A percentile compares a stretch with the other conserved stretches of the same genome.
These are phyloP conservation scores for Solanum hybrid DNA, from an alignment of 305 asterid genomes.

Conservation along the genomic window DNA sequence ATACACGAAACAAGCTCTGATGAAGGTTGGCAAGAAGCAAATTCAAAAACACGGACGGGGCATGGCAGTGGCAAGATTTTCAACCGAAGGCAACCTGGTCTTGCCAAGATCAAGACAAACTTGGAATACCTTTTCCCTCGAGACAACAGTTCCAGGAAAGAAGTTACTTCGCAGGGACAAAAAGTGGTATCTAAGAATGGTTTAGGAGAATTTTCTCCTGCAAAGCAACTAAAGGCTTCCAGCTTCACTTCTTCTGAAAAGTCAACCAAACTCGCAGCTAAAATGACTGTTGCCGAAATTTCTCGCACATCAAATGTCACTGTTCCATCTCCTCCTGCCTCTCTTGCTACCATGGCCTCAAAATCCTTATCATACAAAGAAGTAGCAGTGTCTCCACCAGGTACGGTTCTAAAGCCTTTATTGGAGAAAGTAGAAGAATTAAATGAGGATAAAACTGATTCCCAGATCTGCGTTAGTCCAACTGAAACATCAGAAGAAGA, in stretches of 20 bases:
- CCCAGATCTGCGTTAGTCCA: slow-evolving; percentile 47
- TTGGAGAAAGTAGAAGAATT: slow-evolving; percentile 81
- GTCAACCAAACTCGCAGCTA: slow-evolving; percentile 38
- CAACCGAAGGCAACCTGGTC: slow-evolving; percentile 65
- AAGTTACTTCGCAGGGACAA: slow-evolving; percentile 42
- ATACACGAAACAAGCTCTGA: slow-evolving; percentile 52
- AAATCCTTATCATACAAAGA: slow-evolving; percentile 93
- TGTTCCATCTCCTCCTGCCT: slow-evolving; percentile 41
- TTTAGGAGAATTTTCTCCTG: slow-evolving; percentile 36
- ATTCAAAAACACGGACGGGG: slow-evolving; percentile 64
- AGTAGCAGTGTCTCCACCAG: slow-evolving; percentile 95
- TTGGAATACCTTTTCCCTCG: slow-evolving; percentile 37
- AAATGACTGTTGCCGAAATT: slow-evolving; percentile 32
- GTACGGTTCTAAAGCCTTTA: slow-evolving; percentile 95
- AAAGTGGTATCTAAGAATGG: slow-evolving; percentile 37
- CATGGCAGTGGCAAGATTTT: slow-evolving; percentile 47
- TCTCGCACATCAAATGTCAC: slow-evolving; percentile 37
- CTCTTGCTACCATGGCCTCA: slow-evolving; percentile 68
- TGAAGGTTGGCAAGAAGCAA: slow-evolving; percentile 98
- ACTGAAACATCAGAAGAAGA: slow-evolving; percentile 48
- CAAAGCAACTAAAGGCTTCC: slow-evolving; percentile 38
- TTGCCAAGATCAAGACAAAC: slow-evolving; percentile 57
- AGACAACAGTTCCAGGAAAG: slow-evolving; percentile 48
- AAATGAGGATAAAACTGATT: slow-evolving; percentile 55
- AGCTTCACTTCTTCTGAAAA: slow-evolving; percentile 31